Evolutionary conservation across 2,329 filamentous ascomycete genomes (phyloP), one percentile per base, ranked within the genome.

Genomic region (Colletotrichum tropicicola): DNA sequence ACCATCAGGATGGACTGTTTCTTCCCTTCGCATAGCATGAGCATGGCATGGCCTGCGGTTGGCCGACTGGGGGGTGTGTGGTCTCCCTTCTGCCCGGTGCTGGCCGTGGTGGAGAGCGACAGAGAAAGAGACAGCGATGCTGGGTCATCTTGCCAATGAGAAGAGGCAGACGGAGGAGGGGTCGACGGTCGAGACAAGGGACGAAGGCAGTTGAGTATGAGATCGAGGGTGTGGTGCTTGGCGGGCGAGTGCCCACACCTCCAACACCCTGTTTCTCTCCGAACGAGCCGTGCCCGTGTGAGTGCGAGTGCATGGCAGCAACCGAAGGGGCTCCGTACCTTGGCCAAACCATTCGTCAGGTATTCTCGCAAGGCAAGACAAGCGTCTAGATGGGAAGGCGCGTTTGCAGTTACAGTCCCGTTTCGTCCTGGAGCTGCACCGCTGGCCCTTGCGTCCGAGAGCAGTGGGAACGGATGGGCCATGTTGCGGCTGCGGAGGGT

Each of bases 281-380:
- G 58, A 62, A 62, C 62, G 44, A 65, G 35, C 35, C 49, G 58
- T 61, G 27, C 49, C 49, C 47, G 56, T 53, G 25, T 47, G 43
- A 62, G 57, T 32, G 28, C 19, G 37, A 56, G 23, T 15, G 43
- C 25, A 35, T 21, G 43, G 49, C 19, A 55, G 32, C 19, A 28
- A 45, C 30, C 39, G 30, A 39, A n/a, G 19, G 28, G 47, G 23
- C 43, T 15, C 6, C 9, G 8, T 6, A 47, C 5, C 13, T 25
- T n/a, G 6, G 25, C 43, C n/a, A 15, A 15, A 35, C 32, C 32
- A 35, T 12, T 4, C 13, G 32, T n/a, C 32, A 35, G 32, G 32
- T 15, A 13, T 12, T 12, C 7, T 35, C 32, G 32, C 12, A 35
- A 35, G 32, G 5, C 32, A 35, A 15, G 9, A 35, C 7, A 35